Conservation (phyloP, 2,329 filamentous ascomycete genomes). For the Hypoxylon sp. region DNA sequence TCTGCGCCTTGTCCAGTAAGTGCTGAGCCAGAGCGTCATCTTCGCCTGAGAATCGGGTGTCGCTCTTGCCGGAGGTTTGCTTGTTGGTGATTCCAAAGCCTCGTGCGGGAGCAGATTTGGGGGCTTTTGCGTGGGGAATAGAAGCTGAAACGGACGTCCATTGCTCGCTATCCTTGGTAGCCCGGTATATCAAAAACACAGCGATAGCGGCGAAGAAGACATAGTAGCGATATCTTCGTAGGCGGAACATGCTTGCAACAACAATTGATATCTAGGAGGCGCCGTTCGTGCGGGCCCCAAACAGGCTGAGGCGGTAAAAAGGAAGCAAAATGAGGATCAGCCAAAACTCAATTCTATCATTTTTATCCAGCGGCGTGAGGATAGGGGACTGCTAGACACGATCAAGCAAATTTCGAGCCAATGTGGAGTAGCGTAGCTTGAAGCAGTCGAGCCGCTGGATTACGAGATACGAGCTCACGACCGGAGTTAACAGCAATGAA, state of each 20-base stretch:
- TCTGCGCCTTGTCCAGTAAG: constrained; percentile 31
- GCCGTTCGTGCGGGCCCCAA: constrained; percentile 7
- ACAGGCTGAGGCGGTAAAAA: constrained; percentile 18
- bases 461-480: constrained; percentile 23
- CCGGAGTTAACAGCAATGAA: constrained; percentile 18
- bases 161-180: constrained; percentile 44
- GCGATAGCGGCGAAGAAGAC: constrained; percentile 46
- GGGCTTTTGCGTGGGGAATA: constrained; percentile 36
- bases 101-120: constrained; percentile 29
- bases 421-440: constrained; percentile 13
- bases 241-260: constrained; percentile 43
- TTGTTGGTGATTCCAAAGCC: constrained; percentile 29
- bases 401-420: constrained; percentile 5
- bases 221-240: constrained; percentile 50
- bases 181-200: constrained; percentile 46
- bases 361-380: constrained; percentile 21
- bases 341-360: constrained; percentile 36
- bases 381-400: constrained; percentile 9
- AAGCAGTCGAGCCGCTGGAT: constrained; percentile 18
- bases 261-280: constrained; percentile 7
- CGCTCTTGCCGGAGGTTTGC: constrained; percentile 25
- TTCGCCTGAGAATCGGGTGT: constrained; percentile 21
- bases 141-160: constrained; percentile 46
- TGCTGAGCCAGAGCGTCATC: constrained; percentile 37
- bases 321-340: constrained; percentile 21